phyloP scores from a whole-genome alignment of 2,329 filamentous ascomycete genomes.

The Fusarium illudens region DNA sequence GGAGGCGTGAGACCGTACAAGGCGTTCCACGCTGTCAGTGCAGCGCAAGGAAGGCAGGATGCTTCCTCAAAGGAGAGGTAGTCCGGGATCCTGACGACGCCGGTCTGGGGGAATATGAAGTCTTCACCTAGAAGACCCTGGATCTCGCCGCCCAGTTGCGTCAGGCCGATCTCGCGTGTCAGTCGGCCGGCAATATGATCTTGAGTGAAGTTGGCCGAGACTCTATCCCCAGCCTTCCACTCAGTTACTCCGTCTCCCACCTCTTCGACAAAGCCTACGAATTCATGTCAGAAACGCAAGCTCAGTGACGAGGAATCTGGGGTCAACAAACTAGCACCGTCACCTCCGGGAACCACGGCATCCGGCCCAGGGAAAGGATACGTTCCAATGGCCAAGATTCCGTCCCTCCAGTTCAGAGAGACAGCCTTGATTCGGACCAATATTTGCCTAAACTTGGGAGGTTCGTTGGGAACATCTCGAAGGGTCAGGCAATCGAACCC shows the following conservation, averaged over 20 bases:
- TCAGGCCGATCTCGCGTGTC: conserved; percentile 13
- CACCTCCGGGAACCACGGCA: conserved; percentile 12
- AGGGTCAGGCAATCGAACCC: conserved; percentile 8
- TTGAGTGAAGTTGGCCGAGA: conserved; percentile 21
- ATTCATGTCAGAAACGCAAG: neutral
- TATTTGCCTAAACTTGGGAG: conserved; percentile 14
- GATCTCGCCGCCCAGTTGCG: conserved; percentile 14
- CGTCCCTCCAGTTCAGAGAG: conserved; percentile 18
- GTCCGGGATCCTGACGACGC: conserved; percentile 24
- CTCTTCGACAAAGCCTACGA: neutral
- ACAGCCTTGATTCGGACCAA: conserved; percentile 15
- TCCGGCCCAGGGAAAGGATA: conserved; percentile 20
- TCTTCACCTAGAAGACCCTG: conserved; percentile 29
- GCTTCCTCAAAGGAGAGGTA: conserved; percentile 31
- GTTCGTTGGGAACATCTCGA: conserved; percentile 6
- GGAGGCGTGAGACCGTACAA: conserved; percentile 13
- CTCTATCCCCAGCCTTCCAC: conserved; percentile 23
- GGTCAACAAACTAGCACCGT: conserved; percentile 9
- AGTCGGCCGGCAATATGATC: conserved; percentile 21
- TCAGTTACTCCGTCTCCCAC: conserved; percentile 12
- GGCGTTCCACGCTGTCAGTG: conserved; percentile 29
- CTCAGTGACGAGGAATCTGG: no score
- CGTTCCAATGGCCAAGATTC: conserved; percentile 11
- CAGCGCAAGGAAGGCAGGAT: conserved; percentile 23
- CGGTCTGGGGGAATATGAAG: conserved; percentile 23